Conservation (phyloP, 177 flowering plant genomes). For the Telopea speciosissima region DNA sequence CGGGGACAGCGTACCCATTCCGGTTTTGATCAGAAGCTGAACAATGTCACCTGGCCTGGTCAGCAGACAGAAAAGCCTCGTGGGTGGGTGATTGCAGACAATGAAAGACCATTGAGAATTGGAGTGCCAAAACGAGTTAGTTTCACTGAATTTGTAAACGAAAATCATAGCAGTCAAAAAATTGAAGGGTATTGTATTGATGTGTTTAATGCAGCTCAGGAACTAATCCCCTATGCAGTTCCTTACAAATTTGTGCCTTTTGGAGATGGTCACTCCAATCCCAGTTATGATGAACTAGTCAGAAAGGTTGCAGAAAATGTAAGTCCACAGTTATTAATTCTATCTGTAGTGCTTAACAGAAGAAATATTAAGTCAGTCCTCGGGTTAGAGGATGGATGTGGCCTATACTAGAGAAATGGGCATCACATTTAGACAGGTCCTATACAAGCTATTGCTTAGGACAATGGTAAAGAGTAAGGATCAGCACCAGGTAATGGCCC, state of each 20-base stretch:
- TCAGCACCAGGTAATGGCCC: too few species aligned
- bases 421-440: too few species aligned
- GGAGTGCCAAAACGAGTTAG: constrained; percentile 66
- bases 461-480: too few species aligned
- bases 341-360: neutral
- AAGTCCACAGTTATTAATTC: constrained; percentile 22
- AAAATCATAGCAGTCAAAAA: constrained; percentile 19
- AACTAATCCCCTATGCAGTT: constrained; percentile 53
- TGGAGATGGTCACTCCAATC: constrained; percentile 68
- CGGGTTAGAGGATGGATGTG: neutral
- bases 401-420: too few species aligned
- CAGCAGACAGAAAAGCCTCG: constrained; percentile 52
- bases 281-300: constrained; percentile 51
- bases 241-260: constrained; percentile 43
- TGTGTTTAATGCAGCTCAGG: constrained; percentile 48
- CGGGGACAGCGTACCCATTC: constrained; percentile 8
- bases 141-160: constrained; percentile 56
- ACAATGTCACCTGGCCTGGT: constrained; percentile 69
- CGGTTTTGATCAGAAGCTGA: constrained; percentile 33
- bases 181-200: constrained; percentile 66
- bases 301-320: constrained; percentile 47
- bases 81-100: constrained; percentile 68
- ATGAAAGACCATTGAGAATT: constrained; percentile 54
- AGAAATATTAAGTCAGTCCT: neutral
- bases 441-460: too few species aligned